phyloP scores from a whole-genome alignment of 2,329 filamentous ascomycete species.

The Fusarium verrucosum region DNA sequence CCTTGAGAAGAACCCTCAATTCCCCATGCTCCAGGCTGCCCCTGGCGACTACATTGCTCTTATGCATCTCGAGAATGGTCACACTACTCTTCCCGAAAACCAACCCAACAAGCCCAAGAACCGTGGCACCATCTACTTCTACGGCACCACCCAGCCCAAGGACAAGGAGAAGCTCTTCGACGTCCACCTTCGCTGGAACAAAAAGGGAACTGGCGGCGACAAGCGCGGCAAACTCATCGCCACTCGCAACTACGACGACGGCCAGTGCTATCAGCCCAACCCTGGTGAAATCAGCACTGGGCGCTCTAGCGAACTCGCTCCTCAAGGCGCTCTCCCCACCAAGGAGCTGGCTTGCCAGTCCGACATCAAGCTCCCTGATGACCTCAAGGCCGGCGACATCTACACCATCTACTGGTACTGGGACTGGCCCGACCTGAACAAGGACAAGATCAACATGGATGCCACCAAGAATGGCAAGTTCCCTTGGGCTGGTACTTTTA shows the following conservation, averaged over 20 bases:
- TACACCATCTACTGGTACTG: slow-evolving; percentile 96
- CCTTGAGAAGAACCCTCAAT: slow-evolving; percentile 55
- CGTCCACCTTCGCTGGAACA: slow-evolving; percentile 81
- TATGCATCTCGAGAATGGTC: slow-evolving; percentile 78
- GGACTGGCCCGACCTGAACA: slow-evolving; percentile 80
- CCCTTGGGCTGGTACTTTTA: slow-evolving; percentile 54
- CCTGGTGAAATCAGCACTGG: slow-evolving; percentile 62
- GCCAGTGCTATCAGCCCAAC: slow-evolving; percentile 86
- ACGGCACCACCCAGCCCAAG: slow-evolving; percentile 72
- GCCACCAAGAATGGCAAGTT: slow-evolving; percentile 54
- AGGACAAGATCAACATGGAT: slow-evolving; percentile 52
- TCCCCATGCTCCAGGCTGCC: slow-evolving; percentile 68
- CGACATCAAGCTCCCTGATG: slow-evolving; percentile 77
- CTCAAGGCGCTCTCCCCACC: slow-evolving; percentile 62
- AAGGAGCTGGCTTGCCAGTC: slow-evolving; percentile 81
- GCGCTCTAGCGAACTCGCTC: slow-evolving; percentile 66
- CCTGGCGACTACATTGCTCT: slow-evolving; percentile 73
- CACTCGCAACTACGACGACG: slow-evolving; percentile 86
- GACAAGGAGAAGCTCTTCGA: slow-evolving; percentile 62
- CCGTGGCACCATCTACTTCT: slow-evolving; percentile 77
- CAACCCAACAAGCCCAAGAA: slow-evolving; percentile 69
- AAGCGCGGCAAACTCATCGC: slow-evolving; percentile 78
- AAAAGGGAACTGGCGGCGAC: slow-evolving; percentile 82
- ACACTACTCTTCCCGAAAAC: slow-evolving; percentile 69
- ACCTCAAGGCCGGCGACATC: slow-evolving; percentile 67